Evolutionary conservation across 768 basidiomycete species (phyloP).

Genomic region (Imleria badia): DNA sequence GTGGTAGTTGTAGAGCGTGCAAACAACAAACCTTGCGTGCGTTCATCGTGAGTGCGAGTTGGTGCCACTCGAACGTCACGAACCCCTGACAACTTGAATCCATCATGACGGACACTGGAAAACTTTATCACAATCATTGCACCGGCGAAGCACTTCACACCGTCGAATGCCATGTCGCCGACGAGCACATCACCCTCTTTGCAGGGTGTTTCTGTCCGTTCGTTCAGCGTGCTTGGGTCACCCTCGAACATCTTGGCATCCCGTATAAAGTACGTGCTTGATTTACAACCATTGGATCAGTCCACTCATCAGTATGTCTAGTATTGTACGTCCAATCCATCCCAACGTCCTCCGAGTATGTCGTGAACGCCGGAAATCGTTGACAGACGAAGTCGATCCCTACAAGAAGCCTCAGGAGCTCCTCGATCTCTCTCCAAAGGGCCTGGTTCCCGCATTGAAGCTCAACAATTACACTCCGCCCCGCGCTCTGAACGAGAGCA

Average conservation of each 20-base stretch:
- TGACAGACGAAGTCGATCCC: slow-evolving; percentile 73
- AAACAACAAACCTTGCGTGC: slow-evolving; percentile 12
- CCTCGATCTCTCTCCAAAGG: slow-evolving; percentile 79
- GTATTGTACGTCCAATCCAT: slow-evolving; percentile 39
- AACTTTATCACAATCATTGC: slow-evolving; percentile 39
- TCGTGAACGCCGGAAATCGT: neutral
- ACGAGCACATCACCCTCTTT: slow-evolving; percentile 64
- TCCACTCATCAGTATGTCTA: slow-evolving; percentile 4
- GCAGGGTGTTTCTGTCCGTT: slow-evolving; percentile 79
- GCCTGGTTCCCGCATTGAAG: slow-evolving; percentile 71
- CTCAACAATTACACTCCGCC: slow-evolving; percentile 55
- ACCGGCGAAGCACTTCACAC: slow-evolving; percentile 58
- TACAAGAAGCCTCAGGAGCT: slow-evolving; percentile 81
- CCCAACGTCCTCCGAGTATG: neutral
- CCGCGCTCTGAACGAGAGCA: slow-evolving; percentile 73
- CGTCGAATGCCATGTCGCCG: slow-evolving; percentile 44
- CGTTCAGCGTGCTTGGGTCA: slow-evolving; percentile 79
- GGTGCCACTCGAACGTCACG: no score
- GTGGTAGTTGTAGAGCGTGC: slow-evolving; percentile 16
- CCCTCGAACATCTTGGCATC: slow-evolving; percentile 66
- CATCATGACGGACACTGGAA: slow-evolving; percentile 37
- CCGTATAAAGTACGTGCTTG: slow-evolving; percentile 60
- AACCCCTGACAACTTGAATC: neutral
- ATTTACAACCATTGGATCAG: neutral
- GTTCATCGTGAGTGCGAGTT: slow-evolving; percentile 4